These are phyloP conservation scores for Pleurotus pulmonarius DNA, from an alignment of 768 basidiomycete genomes.

Conservation along the genomic window DNA sequence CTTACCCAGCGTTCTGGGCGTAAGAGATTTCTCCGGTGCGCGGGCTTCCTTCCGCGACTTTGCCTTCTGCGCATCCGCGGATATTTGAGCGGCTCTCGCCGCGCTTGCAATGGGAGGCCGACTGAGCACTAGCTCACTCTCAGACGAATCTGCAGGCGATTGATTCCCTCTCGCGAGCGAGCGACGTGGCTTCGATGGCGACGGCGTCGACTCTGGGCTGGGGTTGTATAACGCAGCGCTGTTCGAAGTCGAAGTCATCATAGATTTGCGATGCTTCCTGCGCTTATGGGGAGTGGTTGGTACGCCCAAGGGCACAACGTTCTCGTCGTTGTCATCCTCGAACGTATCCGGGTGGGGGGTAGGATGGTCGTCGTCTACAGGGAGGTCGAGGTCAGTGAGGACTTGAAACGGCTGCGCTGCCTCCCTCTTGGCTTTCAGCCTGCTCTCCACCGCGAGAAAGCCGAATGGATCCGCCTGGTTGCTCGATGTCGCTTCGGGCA, in stretches of 20 bases:
- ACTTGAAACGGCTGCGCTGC: background rate
- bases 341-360: constrained; percentile 2
- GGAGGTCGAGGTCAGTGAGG: constrained; percentile 1
- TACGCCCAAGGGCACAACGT: background rate
- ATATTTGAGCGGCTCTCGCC: background rate
- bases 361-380: constrained; percentile 5
- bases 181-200: background rate
- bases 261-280: background rate
- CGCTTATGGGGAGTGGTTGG: constrained; percentile 3
- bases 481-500: background rate
- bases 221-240: background rate
- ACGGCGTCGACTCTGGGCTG: background rate
- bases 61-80: background rate
- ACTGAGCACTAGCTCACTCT: background rate
- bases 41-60: constrained; percentile 1
- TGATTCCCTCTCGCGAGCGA: background rate
- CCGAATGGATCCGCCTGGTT: background rate
- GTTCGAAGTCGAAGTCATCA: background rate
- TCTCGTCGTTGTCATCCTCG: constrained; percentile 3
- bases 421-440: background rate
- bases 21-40: background rate
- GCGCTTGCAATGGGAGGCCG: background rate
- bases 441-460: constrained; percentile 2
- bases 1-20: background rate
- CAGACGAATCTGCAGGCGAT: background rate